phyloP scores from a whole-genome alignment of 2,329 filamentous ascomycete genomes.

The Aspergillus sp. region DNA sequence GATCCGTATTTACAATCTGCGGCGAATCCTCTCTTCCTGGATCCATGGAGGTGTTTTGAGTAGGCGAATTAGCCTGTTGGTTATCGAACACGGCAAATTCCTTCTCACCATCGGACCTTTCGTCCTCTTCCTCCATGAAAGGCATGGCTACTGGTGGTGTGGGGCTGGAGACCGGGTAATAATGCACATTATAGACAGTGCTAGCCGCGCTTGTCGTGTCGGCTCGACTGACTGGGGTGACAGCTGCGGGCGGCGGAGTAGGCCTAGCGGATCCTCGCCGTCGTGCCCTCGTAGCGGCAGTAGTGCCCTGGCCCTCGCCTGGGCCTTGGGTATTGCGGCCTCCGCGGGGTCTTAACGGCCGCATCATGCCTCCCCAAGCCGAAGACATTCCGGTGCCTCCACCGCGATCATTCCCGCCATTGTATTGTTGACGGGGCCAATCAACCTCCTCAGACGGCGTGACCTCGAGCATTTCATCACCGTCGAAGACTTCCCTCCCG shows the following conservation, averaged over 20 bases:
- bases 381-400: conserved; percentile 36
- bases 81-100: conserved; percentile 19
- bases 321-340: conserved; percentile 21
- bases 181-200: conserved; percentile 64
- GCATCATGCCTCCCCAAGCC: conserved; percentile 41
- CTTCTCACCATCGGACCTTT: conserved; percentile 26
- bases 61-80: conserved; percentile 10
- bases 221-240: conserved; percentile 59
- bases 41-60: conserved; percentile 19
- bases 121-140: conserved; percentile 33
- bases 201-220: conserved; percentile 64
- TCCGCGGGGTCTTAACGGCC: conserved; percentile 36
- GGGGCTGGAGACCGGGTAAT: conserved; percentile 55
- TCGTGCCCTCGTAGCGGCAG: conserved; percentile 10
- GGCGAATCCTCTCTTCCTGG: conserved; percentile 32
- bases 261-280: conserved; percentile 26
- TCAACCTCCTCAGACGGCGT: conserved; percentile 59
- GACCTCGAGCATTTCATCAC: conserved; percentile 83
- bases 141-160: conserved; percentile 43
- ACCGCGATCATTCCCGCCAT: conserved; percentile 39
- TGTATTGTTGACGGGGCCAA: conserved; percentile 39
- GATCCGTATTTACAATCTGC: conserved; percentile 31
- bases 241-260: conserved; percentile 48
- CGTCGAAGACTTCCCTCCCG: conserved; percentile 87
- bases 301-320: conserved; percentile 17